Conservation (phyloP, 2,329 filamentous ascomycete genomes). For the Tolypocladium tropicale region DNA sequence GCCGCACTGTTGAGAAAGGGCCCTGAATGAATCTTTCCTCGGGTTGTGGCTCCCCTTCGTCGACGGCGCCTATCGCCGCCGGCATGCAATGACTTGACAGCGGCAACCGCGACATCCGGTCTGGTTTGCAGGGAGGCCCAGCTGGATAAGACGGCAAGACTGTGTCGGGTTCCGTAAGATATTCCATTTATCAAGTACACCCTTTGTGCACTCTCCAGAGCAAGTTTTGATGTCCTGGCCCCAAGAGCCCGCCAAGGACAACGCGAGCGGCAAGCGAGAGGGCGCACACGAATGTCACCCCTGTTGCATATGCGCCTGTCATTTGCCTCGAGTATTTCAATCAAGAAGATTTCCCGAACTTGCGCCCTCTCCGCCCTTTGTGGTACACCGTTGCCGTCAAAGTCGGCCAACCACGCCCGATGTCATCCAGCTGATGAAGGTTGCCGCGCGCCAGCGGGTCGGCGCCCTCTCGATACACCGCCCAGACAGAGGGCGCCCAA, state of each 20-base stretch:
- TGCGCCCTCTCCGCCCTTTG: background rate
- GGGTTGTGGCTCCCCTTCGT: too few species aligned
- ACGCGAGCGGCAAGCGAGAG: background rate
- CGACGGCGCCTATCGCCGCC: too few species aligned
- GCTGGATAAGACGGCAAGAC: too few species aligned
- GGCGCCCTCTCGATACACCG: slow-evolving; percentile 1
- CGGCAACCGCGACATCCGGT: background rate
- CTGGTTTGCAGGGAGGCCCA: background rate
- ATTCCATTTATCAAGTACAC: too few species aligned
- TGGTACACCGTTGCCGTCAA: background rate
- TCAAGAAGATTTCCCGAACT: background rate
- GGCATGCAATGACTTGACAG: too few species aligned
- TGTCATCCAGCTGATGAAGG: background rate
- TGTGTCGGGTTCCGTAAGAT: too few species aligned
- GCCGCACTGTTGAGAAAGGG: too few species aligned
- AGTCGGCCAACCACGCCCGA: background rate
- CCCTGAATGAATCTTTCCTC: too few species aligned
- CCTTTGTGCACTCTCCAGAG: background rate
- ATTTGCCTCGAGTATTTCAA: background rate
- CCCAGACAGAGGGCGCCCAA: background rate
- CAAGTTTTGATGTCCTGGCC: too few species aligned
- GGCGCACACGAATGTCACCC: background rate
- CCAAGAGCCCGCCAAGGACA: background rate
- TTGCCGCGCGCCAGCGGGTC: background rate
- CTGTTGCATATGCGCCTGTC: background rate